Evolutionary conservation across 2,329 filamentous ascomycete genomes (phyloP).

Genomic region (Biscogniauxia marginata): DNA sequence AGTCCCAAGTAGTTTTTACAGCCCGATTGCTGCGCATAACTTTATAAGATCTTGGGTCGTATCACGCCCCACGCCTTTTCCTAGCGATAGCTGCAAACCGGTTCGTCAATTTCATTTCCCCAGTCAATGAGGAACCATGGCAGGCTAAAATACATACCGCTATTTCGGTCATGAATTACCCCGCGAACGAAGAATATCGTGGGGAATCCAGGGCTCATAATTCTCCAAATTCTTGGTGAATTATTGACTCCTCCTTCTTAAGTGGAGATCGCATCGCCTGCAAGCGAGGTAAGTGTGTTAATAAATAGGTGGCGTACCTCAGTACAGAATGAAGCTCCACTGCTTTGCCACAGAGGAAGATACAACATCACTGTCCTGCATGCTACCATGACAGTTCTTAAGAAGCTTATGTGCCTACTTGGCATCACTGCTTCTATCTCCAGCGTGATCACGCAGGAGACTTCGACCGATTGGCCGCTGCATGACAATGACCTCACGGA

Average conservation of each 20-base stretch:
- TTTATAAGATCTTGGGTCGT: background rate
- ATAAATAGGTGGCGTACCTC: background rate
- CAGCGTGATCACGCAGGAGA: conserved; percentile 12
- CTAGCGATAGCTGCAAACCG: background rate
- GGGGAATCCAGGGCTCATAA: conserved; percentile 1
- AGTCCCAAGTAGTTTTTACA: background rate
- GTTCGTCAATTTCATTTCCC: background rate
- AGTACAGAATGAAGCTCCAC: background rate
- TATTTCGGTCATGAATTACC: conserved; percentile 14
- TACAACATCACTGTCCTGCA: background rate
- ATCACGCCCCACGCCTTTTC: background rate
- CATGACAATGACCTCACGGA: conserved; percentile 34
- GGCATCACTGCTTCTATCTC: conserved; percentile 7
- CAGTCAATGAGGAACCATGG: background rate
- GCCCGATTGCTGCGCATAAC: background rate
- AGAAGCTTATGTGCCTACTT: conserved; percentile 8
- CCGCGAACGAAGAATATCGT: conserved; percentile 9
- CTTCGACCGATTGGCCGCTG: conserved; percentile 26
- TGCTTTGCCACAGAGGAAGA: background rate
- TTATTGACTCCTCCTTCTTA: conserved; percentile 1
- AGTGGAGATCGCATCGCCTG: background rate
- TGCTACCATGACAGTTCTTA: conserved; percentile 3
- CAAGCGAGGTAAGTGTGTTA: background rate
- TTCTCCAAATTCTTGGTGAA: conserved; percentile 3
- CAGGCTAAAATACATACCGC: background rate